A percentile compares a stretch with the other conserved stretches of the same genome.
These are phyloP conservation scores for Lachancea thermotolerans DNA, from an alignment of 805 yeast genomes.

Conservation along the genomic window DNA sequence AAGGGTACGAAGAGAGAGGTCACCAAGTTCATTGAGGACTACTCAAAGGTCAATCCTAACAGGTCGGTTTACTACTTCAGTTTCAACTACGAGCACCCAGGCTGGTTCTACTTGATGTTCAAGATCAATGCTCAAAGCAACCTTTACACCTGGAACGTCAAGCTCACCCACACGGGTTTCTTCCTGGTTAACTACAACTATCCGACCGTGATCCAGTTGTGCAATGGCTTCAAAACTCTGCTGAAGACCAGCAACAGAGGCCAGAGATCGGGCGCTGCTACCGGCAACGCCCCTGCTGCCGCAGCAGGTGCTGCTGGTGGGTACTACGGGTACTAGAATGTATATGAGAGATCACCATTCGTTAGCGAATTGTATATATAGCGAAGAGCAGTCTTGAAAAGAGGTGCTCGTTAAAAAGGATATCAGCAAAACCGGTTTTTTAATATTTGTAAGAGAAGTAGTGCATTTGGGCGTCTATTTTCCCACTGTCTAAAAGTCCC, in stretches of 20 bases:
- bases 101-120: slow-evolving; percentile 85
- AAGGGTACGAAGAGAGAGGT: slow-evolving; percentile 71
- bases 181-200: slow-evolving; percentile 72
- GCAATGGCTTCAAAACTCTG: slow-evolving; percentile 88
- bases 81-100: slow-evolving; percentile 84
- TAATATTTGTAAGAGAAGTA: no score
- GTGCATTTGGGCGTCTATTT: no score
- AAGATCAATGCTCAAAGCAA: slow-evolving; percentile 67
- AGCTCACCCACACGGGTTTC: slow-evolving; percentile 83
- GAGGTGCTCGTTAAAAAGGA: no score
- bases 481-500: no score
- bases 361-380: not conserved
- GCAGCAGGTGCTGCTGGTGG: slow-evolving; percentile 8
- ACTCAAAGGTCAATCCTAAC: slow-evolving; percentile 84
- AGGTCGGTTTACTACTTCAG: slow-evolving; percentile 89
- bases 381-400: no score
- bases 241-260: slow-evolving; percentile 31
- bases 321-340: slow-evolving; percentile 10
- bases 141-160: slow-evolving; percentile 82
- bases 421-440: no score
- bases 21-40: slow-evolving; percentile 78
- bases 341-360: no score
- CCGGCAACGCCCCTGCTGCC: slow-evolving; percentile 4
- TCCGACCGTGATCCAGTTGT: slow-evolving; percentile 80
- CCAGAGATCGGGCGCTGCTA: slow-evolving; percentile 6